These are phyloP conservation scores for Encephalitozoon hellem DNA, from an alignment of 371 early-diverging fungal species.

Conservation along the genomic window DNA sequence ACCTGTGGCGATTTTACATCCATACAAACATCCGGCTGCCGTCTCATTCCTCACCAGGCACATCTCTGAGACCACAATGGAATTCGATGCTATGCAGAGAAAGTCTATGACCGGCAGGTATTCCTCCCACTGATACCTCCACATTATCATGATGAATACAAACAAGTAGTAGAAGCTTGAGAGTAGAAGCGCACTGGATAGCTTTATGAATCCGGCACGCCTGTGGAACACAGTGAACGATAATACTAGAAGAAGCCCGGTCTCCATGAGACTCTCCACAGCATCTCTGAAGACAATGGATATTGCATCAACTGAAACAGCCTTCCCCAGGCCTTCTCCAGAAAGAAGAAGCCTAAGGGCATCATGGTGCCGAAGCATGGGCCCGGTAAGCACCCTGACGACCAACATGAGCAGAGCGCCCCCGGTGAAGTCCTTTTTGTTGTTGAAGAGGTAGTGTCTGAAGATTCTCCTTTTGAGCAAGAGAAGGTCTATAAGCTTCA, in stretches of 20 bases:
- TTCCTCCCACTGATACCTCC: slow-evolving; percentile 8
- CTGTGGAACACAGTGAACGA: neutral
- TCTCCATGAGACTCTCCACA: neutral
- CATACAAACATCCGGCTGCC: neutral
- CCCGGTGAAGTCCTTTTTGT: neutral
- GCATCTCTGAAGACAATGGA: neutral
- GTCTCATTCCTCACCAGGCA: neutral
- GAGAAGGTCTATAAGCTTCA: slow-evolving; percentile 30
- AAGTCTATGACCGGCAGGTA: slow-evolving; percentile 20
- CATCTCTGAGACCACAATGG: neutral
- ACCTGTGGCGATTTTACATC: neutral
- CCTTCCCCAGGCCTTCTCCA: neutral
- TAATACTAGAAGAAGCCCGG: neutral
- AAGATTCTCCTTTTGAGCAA: slow-evolving; percentile 37
- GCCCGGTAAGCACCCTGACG: neutral
- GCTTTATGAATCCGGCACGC: neutral
- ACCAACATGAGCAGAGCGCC: neutral
- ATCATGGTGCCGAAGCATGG: neutral
- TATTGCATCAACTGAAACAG: neutral
- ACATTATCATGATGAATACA: slow-evolving; percentile 12
- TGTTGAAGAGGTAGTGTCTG: slow-evolving; percentile 37
- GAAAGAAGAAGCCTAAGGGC: neutral
- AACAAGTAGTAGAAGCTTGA: slow-evolving; percentile 29
- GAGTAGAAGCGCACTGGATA: neutral
- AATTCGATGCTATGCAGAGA: neutral